A percentile compares a stretch with the other conserved stretches of the same genome.
These are phyloP conservation scores for Calonectria hongkongensis DNA, from an alignment of 2,329 filamentous ascomycete genomes.

Conservation along the genomic window DNA sequence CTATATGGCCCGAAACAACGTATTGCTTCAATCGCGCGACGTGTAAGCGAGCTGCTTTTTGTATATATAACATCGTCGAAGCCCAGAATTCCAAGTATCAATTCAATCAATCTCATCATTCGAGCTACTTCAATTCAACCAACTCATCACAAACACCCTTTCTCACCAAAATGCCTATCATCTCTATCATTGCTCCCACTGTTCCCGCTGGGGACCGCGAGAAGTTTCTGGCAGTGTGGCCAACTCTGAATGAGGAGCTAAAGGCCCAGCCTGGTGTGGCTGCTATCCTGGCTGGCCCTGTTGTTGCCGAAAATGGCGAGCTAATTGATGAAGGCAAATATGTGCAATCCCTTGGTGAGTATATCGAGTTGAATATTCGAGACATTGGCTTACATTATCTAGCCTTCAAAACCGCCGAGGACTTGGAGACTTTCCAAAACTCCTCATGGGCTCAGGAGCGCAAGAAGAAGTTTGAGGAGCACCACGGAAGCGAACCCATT, in stretches of 20 bases:
- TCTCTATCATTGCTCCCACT: constrained; percentile 30
- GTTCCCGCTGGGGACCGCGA: constrained; percentile 36
- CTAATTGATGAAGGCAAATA: constrained; percentile 33
- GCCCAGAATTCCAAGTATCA: background rate
- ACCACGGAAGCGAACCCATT: background rate
- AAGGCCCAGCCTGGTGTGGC: constrained; percentile 37
- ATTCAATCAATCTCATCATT: background rate
- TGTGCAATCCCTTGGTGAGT: constrained; percentile 35
- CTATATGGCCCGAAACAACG: background rate
- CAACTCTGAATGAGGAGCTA: constrained; percentile 28
- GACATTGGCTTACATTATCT: background rate
- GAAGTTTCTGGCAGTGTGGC: constrained; percentile 35
- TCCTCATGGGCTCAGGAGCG: constrained; percentile 32
- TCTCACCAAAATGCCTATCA: constrained; percentile 35
- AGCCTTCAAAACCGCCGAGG: constrained; percentile 33
- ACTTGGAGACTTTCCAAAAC: constrained; percentile 21
- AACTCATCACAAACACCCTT: background rate
- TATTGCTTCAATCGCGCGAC: background rate
- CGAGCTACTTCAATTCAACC: background rate
- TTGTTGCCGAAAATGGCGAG: constrained; percentile 34
- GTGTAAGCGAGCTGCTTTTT: background rate
- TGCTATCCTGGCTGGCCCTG: constrained; percentile 20
- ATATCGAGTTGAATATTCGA: background rate
- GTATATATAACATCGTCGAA: background rate
- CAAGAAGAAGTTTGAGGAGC: background rate